Conservation (phyloP, 1,284 basidiomycete genomes). For the Tilletia indica region DNA sequence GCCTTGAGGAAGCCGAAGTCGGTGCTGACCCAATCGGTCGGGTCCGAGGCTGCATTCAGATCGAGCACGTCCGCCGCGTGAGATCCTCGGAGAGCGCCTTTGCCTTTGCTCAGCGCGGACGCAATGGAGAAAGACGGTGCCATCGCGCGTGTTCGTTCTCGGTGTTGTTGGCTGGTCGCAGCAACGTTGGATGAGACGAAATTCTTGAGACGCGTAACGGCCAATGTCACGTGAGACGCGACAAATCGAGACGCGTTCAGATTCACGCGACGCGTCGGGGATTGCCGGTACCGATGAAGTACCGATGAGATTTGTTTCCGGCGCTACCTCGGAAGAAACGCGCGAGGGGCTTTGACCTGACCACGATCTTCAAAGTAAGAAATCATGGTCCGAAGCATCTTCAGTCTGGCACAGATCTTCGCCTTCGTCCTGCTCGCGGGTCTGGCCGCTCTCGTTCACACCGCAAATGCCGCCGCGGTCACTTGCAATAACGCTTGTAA, state of each 20-base stretch:
- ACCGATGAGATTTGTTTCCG: no score
- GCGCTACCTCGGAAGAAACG: no score
- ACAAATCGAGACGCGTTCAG: no score
- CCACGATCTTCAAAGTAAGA: no score
- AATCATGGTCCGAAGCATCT: not conserved
- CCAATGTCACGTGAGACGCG: no score
- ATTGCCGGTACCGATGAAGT: no score
- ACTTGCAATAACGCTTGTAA: not conserved
- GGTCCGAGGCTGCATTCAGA: slow-evolving; percentile 43
- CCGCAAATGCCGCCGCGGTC: not conserved
- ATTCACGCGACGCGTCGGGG: no score
- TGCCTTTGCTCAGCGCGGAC: slow-evolving; percentile 13
- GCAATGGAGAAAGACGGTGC: not conserved
- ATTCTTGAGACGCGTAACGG: no score
- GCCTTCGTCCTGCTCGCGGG: not conserved
- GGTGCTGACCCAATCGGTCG: slow-evolving; percentile 42
- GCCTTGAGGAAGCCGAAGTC: slow-evolving; percentile 35
- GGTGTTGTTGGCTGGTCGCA: not conserved
- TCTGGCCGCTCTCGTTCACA: not conserved
- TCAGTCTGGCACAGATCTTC: not conserved
- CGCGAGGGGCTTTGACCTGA: no score
- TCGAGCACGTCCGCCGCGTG: not conserved
- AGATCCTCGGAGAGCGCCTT: not conserved
- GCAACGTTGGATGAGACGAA: not conserved
- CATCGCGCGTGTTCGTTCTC: not conserved